Conservation (phyloP, 352 stramenopile genomes). For the Globisporangium megalacanthum region DNA sequence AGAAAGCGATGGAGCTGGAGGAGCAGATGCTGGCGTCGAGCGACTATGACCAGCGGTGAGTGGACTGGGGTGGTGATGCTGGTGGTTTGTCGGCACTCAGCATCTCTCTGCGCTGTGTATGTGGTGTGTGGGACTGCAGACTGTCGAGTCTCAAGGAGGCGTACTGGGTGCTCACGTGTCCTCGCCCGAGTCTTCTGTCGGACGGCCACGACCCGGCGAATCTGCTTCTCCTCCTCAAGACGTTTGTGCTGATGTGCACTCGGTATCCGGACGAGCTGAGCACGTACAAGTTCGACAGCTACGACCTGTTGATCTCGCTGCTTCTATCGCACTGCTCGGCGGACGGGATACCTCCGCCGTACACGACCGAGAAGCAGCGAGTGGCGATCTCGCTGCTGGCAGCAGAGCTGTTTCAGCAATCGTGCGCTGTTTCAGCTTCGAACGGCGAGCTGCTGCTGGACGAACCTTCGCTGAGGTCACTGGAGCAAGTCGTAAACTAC, state of each 20-base stretch:
- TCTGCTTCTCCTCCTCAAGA: constrained; percentile 56
- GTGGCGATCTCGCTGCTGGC: constrained; percentile 55
- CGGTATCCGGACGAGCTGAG: constrained; percentile 46
- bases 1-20: constrained; percentile 33
- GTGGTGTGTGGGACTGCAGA: constrained; percentile 10
- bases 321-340: constrained; percentile 56
- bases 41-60: constrained; percentile 42
- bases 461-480: constrained; percentile 27
- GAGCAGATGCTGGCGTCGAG: constrained; percentile 17
- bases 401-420: constrained; percentile 62
- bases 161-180: constrained; percentile 62
- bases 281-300: constrained; percentile 63
- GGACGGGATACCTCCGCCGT: constrained; percentile 28
- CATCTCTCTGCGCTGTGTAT: background rate
- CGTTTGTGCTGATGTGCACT: constrained; percentile 62
- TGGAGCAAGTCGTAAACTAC: constrained; percentile 69
- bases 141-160: constrained; percentile 50
- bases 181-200: constrained; percentile 58
- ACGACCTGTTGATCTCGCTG: constrained; percentile 53
- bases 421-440: constrained; percentile 48
- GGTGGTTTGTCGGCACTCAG: too few relatives aligned
- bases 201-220: constrained; percentile 67
- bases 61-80: background rate
- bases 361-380: constrained; percentile 38
- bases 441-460: constrained; percentile 61